Conservation (phyloP, 2,329 filamentous ascomycete species). For the Echinosphaeria canescens region DNA sequence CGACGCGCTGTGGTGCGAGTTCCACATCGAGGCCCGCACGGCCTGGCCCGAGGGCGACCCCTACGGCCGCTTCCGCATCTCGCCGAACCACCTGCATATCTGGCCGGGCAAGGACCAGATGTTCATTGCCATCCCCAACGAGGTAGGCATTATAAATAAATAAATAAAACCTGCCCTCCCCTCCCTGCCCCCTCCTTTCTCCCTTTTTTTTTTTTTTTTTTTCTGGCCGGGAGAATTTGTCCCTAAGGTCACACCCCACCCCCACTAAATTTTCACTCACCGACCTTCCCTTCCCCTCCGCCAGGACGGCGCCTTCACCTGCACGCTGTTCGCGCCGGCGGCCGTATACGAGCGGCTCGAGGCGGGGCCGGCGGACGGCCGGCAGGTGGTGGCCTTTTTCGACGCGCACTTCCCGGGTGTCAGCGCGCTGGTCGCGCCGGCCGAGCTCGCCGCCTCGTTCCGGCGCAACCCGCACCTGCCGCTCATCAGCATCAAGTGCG, state of each 20-base stretch:
- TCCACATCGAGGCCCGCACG: slow-evolving; percentile 42
- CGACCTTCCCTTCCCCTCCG: no score
- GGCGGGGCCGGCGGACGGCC: slow-evolving; percentile 24
- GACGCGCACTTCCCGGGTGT: slow-evolving; percentile 74
- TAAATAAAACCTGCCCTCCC: no score
- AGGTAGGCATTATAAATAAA: no score
- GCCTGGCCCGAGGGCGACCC: slow-evolving; percentile 10
- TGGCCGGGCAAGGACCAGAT: slow-evolving; percentile 91
- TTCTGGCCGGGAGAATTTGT: no score
- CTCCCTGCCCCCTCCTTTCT: background rate
- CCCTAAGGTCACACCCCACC: background rate
- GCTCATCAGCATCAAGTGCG: slow-evolving; percentile 82
- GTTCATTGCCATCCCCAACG: slow-evolving; percentile 89
- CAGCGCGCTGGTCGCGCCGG: slow-evolving; percentile 42
- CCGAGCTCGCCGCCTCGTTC: slow-evolving; percentile 55
- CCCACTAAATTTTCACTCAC: slow-evolving; percentile 2
- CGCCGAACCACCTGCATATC: slow-evolving; percentile 87
- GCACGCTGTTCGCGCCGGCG: slow-evolving; percentile 75
- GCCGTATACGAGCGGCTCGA: slow-evolving; percentile 48
- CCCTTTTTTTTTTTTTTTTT: no score
- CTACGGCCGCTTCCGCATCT: slow-evolving; percentile 46
- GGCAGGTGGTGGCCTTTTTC: slow-evolving; percentile 42
- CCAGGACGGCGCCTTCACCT: slow-evolving; percentile 79
- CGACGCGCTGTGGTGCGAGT: slow-evolving; percentile 94
- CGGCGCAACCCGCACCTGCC: slow-evolving; percentile 70